phyloP scores from a whole-genome alignment of 768 basidiomycete species.

The Boletus subparvulus region DNA sequence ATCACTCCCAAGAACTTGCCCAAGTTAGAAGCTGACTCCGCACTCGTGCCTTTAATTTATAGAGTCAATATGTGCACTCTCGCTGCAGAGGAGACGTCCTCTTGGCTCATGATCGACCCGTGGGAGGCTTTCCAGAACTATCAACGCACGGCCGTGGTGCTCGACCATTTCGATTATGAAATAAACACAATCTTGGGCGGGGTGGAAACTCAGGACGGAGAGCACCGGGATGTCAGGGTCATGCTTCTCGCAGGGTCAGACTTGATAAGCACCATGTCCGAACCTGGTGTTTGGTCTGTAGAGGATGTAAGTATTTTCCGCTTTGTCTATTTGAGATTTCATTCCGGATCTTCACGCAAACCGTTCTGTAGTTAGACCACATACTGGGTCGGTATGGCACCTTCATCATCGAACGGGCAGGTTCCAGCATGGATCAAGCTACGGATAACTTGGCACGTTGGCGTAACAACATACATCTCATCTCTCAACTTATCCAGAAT shows the following conservation, averaged over 20 bases:
- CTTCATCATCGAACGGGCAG: slow-evolving; percentile 93
- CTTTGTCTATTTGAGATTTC: slow-evolving; percentile 1
- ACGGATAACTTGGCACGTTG: slow-evolving; percentile 71
- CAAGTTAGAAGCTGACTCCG: not conserved
- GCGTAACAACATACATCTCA: slow-evolving; percentile 85
- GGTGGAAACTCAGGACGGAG: slow-evolving; percentile 67
- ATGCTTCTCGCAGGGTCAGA: slow-evolving; percentile 99
- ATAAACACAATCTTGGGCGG: slow-evolving; percentile 87
- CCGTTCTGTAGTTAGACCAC: slow-evolving; percentile 75
- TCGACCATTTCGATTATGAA: slow-evolving; percentile 96
- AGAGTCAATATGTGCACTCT: slow-evolving; percentile 88
- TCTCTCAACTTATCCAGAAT: slow-evolving; percentile 94
- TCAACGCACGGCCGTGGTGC: slow-evolving; percentile 93
- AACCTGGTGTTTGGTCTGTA: slow-evolving; percentile 97
- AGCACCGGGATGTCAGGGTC: slow-evolving; percentile 73
- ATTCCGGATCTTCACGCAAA: slow-evolving; percentile 15
- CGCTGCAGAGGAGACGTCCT: slow-evolving; percentile 85
- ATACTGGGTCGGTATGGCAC: slow-evolving; percentile 94
- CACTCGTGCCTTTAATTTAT: slow-evolving; percentile 15
- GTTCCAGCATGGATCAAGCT: slow-evolving; percentile 86
- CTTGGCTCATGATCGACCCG: slow-evolving; percentile 96
- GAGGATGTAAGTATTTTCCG: slow-evolving; percentile 68
- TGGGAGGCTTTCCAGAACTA: slow-evolving; percentile 98
- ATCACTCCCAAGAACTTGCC: not conserved
- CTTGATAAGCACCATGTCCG: slow-evolving; percentile 95